A percentile compares a stretch with the other conserved stretches of the same genome.
Evolutionary conservation across 106 monocot species (phyloP).

Genomic region (Dioscorea alata): DNA sequence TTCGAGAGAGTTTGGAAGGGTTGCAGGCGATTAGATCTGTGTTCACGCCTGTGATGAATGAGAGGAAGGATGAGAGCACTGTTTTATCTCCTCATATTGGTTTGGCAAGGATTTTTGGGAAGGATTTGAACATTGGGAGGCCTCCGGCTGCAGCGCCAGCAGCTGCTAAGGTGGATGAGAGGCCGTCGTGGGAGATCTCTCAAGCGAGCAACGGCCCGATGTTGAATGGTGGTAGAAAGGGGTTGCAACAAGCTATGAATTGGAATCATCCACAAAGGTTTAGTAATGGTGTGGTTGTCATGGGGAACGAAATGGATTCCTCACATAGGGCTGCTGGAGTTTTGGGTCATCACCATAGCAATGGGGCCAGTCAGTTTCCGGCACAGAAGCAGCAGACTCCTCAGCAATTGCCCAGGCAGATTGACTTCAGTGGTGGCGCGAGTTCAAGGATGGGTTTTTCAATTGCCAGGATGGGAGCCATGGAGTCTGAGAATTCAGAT

Average conservation of each 20-base stretch:
- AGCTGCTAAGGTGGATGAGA: conserved; percentile 6
- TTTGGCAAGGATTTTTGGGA: conserved; percentile 50
- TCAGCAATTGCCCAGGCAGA: conserved; percentile 15
- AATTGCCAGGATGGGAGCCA: conserved; percentile 8
- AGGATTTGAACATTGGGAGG: conserved; percentile 27
- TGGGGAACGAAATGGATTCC: neutral
- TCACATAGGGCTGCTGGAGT: conserved; percentile 4
- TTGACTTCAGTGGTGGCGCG: conserved; percentile 22
- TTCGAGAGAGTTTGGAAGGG: conserved; percentile 30
- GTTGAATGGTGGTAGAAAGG: neutral
- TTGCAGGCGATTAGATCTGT: conserved; percentile 22
- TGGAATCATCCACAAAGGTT: conserved; percentile 13
- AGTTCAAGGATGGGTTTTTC: conserved; percentile 1
- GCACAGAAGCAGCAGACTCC: conserved; percentile 4
- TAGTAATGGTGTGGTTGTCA: neutral
- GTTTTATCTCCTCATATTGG: neutral
- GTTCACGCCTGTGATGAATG: conserved; percentile 2
- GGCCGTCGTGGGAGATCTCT: neutral
- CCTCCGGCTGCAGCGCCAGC: neutral
- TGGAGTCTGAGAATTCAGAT: conserved; percentile 22
- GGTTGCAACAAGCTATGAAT: neutral
- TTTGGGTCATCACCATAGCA: neutral
- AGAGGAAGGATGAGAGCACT: neutral
- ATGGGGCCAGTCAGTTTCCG: conserved; percentile 9
- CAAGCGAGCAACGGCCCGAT: neutral